These are phyloP conservation scores for Chlamydomonas schloesseri DNA, from an alignment of 139 green algal species.

Conservation along the genomic window DNA sequence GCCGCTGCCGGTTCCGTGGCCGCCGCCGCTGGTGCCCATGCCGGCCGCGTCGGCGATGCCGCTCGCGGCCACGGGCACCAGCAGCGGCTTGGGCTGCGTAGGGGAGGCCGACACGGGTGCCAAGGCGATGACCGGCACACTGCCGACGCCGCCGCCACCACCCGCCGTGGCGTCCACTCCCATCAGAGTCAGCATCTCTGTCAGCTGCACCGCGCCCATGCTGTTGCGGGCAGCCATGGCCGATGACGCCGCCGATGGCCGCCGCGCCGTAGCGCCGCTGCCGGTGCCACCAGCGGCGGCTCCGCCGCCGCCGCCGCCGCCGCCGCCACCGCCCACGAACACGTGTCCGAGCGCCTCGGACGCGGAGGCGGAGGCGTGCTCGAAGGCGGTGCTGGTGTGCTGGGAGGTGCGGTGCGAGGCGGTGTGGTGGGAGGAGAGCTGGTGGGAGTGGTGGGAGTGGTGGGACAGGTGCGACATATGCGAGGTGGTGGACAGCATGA, in stretches of 20 bases:
- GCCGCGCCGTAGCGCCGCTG: too few relatives aligned
- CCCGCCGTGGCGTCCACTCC: not conserved
- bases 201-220: not conserved
- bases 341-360: not conserved
- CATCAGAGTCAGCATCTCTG: conserved; percentile 3
- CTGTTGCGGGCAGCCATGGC: not conserved
- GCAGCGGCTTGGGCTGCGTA: not conserved
- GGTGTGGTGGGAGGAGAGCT: conserved; percentile 16
- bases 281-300: too few relatives aligned
- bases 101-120: not conserved
- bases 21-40: too few relatives aligned
- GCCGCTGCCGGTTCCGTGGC: too few relatives aligned
- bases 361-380: not conserved
- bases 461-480: conserved; percentile 22
- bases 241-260: too few relatives aligned
- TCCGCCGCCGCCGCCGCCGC: too few relatives aligned
- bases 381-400: not conserved
- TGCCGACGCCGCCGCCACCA: not conserved
- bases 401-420: not conserved
- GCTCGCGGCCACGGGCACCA: not conserved
- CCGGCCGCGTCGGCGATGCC: too few relatives aligned
- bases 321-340: not conserved
- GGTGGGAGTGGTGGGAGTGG: conserved; percentile 22
- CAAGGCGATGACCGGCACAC: too few relatives aligned
- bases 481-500: conserved; percentile 26